phyloP scores from a whole-genome alignment of 192 early-diverging fungal species.

The Coemansia sp. region DNA sequence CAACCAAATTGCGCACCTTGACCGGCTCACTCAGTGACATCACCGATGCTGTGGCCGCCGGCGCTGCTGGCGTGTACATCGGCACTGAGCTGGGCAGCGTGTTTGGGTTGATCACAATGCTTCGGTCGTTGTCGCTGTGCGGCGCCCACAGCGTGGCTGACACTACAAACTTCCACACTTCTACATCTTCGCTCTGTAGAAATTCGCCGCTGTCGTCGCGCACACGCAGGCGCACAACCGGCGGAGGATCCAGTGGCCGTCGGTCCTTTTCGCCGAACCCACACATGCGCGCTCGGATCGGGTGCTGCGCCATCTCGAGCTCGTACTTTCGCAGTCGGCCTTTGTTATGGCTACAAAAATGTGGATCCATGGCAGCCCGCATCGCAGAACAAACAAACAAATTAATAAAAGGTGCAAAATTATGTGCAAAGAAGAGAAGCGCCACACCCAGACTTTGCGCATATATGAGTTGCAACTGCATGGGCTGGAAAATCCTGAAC shows the following conservation, averaged over 20 bases:
- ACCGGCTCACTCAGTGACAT: constrained; percentile 53
- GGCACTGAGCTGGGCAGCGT: constrained; percentile 43
- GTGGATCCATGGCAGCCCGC: constrained; percentile 2
- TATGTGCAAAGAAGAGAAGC: neutral
- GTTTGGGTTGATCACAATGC: constrained; percentile 52
- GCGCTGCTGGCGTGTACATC: constrained; percentile 30
- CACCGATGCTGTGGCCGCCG: constrained; percentile 25
- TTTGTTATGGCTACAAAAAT: constrained; percentile 26
- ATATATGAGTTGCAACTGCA: neutral
- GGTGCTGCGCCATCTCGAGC: constrained; percentile 70
- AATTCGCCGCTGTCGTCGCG: constrained; percentile 54
- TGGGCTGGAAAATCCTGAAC: constrained; percentile 1
- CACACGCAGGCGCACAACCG: constrained; percentile 62
- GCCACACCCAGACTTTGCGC: neutral
- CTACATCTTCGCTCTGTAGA: constrained; percentile 59
- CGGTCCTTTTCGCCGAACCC: constrained; percentile 79
- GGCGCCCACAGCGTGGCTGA: constrained; percentile 51
- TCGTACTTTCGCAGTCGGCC: constrained; percentile 56
- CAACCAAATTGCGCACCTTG: constrained; percentile 68
- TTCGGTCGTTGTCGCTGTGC: constrained; percentile 37
- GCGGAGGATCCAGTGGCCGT: constrained; percentile 68
- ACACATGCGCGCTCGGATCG: constrained; percentile 71
- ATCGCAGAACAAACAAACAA: too few relatives aligned
- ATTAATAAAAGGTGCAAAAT: neutral
- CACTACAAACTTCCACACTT: constrained; percentile 47